Evolutionary conservation across 768 basidiomycete genomes (phyloP), one percentile per base, ranked within the genome.

Genomic region (Coprinopsis marcescibilis): DNA sequence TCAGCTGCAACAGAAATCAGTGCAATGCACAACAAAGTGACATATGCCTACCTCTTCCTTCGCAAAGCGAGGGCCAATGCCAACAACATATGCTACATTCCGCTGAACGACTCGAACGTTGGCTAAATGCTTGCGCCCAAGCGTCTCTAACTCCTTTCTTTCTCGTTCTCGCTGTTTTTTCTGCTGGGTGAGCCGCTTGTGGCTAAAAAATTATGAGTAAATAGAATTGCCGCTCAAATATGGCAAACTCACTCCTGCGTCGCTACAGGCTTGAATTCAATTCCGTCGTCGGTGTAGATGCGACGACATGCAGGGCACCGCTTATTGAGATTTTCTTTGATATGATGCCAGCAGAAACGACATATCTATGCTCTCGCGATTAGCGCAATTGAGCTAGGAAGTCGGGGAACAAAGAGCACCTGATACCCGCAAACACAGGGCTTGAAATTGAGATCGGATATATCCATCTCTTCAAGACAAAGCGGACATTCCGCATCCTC

Each of bases 341-440:
- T 95, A 68, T 98, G 93, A 67, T 99, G 90, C 82, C 93, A 98
- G 66, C 96, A 99, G 71, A 99, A 99, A 47, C 92, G 86, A 65
- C 96, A 99, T 55, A 99, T 91, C 96, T 99, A 54, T 39, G 44
- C n/a, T 43, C 50, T 51, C 45, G 40, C 48, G 19, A 34, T 55
- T 47, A 55, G 26, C 37, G 37, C 36, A 13, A n/a, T 7, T 43
- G 14, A 26, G 23, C 45, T 30, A 40, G 48, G 29, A 43, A 51
- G 26, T 19, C 17, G 36, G 25, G 29, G 45, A 33, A 14, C 32
- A 48, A 33, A 46, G 29, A 42, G 43, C 56, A 88, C 96, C 79
- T 97, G 96, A 69, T 98, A 96, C 51, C 96, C 96, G 68, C 96
- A 99, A 43, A 93, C 82, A 67, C 96, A 99, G 21, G 96, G 96